Evolutionary conservation across 2,329 filamentous ascomycete species (phyloP).

Genomic region (Cercospora berteroae): DNA sequence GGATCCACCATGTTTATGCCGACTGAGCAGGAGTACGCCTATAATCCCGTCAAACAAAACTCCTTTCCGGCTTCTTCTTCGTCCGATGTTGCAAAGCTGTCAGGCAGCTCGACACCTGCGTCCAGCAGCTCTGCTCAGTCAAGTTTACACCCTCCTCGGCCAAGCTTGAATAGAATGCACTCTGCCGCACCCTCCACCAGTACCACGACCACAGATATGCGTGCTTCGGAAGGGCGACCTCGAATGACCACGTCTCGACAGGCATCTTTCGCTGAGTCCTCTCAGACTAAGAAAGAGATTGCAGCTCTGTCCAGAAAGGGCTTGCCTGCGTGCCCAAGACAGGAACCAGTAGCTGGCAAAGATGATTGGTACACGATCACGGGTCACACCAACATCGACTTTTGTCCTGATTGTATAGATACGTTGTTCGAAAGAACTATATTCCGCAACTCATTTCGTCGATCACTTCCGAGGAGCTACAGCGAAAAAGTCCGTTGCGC

Average conservation of each 20-base stretch:
- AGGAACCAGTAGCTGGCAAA: conserved; percentile 59
- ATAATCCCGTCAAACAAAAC: conserved; percentile 26
- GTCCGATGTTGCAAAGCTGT: background rate
- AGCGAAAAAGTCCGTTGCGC: conserved; percentile 67
- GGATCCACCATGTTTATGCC: conserved; percentile 42
- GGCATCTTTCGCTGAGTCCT: conserved; percentile 27
- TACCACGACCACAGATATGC: conserved; percentile 4
- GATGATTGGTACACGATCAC: conserved; percentile 80
- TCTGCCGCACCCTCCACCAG: conserved; percentile 8
- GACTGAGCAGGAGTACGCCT: conserved; percentile 44
- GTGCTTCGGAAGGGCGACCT: conserved; percentile 7
- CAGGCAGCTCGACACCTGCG: conserved; percentile 1
- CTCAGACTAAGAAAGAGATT: conserved; percentile 46
- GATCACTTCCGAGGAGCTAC: conserved; percentile 57
- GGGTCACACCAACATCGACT: conserved; percentile 67
- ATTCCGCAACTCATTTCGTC: conserved; percentile 66
- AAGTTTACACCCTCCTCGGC: conserved; percentile 7
- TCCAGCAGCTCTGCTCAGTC: conserved; percentile 12
- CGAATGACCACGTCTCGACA: conserved; percentile 17
- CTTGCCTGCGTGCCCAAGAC: conserved; percentile 68
- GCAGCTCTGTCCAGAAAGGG: conserved; percentile 41
- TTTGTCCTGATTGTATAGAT: conserved; percentile 78
- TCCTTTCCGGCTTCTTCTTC: conserved; percentile 9
- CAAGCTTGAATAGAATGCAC: conserved; percentile 14
- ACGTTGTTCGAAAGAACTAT: conserved; percentile 66